Evolutionary conservation across 257 asterid species (phyloP), one percentile per base, ranked within the genome.

Genomic region (Capsicum rhomboideum): DNA sequence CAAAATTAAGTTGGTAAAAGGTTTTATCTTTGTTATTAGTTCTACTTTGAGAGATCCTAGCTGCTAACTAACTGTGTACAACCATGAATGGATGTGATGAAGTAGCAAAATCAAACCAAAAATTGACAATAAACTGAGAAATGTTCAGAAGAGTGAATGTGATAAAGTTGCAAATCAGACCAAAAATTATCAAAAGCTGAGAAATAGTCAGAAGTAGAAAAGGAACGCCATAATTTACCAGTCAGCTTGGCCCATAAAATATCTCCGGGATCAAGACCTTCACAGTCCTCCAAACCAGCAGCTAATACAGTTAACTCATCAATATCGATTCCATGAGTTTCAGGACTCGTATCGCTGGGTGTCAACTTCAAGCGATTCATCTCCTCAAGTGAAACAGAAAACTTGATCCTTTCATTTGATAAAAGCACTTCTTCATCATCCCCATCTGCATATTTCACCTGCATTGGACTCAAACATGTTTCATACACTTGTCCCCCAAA

Each of bases 221-320:
- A 12, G 82, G 86, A 84, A 50, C 29, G 63, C 28, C 63, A 50
- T 26, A 75, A 49, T 50, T 58, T 80, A 97, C 99, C 99, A 85
- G 99, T 92, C 85, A 97, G 95, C 92, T 97, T 97, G 61, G 99
- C 99, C 99, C 99, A 97, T 82, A 95, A 92, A 72, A 95, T 82
- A 87, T 97, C 98, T 82, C 97, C 99, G 16, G 93, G 90, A 80
- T 93, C 99, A 59, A 93, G 92, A 88, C 94, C 97, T 64, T 90
- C 93, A 87, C 92, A 87, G 81, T 90, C 93, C 85, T 92, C 97
- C 87, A 95, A 86, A 87, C 92, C 93, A 84, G 98, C 97, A 28
- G 98, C 98, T 91, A 97, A 83, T 66, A 89, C 97, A 92, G 93
- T 87, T 95, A 97, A 83, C 92, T 95, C 99, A 75, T 93, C 87